Conservation (phyloP, 2,329 filamentous ascomycete genomes). For the Talaromyces verruculosus region DNA sequence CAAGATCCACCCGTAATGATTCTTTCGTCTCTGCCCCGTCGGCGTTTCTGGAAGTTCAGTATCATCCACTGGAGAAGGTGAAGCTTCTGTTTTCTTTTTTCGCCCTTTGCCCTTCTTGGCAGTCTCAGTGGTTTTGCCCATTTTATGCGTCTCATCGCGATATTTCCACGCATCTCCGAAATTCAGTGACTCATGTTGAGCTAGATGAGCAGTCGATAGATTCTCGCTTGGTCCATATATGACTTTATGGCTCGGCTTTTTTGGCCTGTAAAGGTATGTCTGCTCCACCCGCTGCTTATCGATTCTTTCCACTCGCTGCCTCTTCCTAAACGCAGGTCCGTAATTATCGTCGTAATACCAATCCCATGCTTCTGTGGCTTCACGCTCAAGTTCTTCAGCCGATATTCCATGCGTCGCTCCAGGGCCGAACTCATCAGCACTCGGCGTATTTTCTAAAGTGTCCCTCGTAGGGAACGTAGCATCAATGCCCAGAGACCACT, state of each 20-base stretch:
- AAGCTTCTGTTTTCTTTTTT: constrained; percentile 19
- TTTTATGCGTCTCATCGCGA: constrained; percentile 19
- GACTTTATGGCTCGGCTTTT: constrained; percentile 42
- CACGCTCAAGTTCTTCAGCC: constrained; percentile 43
- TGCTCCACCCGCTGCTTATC: constrained; percentile 36
- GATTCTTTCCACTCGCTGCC: constrained; percentile 43
- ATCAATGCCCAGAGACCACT: constrained; percentile 50
- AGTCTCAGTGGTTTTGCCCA: background rate
- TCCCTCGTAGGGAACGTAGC: constrained; percentile 52
- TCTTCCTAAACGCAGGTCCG: constrained; percentile 42
- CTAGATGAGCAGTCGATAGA: constrained; percentile 47
- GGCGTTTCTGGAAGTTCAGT: constrained; percentile 6
- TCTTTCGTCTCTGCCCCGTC: constrained; percentile 26
- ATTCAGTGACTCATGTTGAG: constrained; percentile 44
- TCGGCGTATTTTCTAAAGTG: constrained; percentile 34
- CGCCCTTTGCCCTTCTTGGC: constrained; percentile 23
- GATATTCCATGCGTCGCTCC: constrained; percentile 46
- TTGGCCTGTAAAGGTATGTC: constrained; percentile 44
- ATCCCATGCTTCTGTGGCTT: constrained; percentile 50
- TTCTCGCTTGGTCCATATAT: constrained; percentile 52
- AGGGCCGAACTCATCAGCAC: constrained; percentile 38
- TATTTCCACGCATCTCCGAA: constrained; percentile 47
- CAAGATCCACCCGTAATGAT: constrained; percentile 54
- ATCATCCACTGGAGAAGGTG: background rate
- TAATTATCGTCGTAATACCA: constrained; percentile 54